A percentile compares a stretch with the other conserved stretches of the same genome.
phyloP scores from a whole-genome alignment of 1,284 basidiomycete species.

The Ustilago hordei region DNA sequence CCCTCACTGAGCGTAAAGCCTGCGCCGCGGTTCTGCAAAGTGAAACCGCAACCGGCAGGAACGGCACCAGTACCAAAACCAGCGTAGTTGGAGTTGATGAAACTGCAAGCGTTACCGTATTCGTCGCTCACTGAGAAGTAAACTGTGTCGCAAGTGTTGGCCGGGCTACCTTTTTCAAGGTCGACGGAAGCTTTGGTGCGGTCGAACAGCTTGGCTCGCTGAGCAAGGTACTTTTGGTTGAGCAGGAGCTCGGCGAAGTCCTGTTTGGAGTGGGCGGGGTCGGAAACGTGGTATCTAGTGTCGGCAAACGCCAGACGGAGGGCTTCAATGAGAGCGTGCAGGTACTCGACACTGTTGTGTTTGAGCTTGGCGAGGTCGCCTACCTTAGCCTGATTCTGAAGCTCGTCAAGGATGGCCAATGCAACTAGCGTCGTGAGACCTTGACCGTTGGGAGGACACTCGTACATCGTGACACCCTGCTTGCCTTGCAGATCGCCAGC shows the following conservation, averaged over 20 bases:
- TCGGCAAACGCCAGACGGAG: constrained; percentile 82
- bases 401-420: constrained; percentile 87
- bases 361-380: constrained; percentile 81
- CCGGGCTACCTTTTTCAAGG: constrained; percentile 81
- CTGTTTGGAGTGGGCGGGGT: constrained; percentile 80
- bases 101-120: constrained; percentile 93
- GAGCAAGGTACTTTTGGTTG: constrained; percentile 80
- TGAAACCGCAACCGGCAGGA: constrained; percentile 93
- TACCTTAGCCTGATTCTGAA: constrained; percentile 80
- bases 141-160: constrained; percentile 88
- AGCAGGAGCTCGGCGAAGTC: constrained; percentile 72
- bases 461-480: constrained; percentile 72
- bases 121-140: constrained; percentile 80
- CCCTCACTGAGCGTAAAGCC: constrained; percentile 83
- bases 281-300: constrained; percentile 86
- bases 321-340: constrained; percentile 87
- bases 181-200: constrained; percentile 76
- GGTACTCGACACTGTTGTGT: constrained; percentile 87
- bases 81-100: constrained; percentile 87
- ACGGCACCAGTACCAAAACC: constrained; percentile 77
- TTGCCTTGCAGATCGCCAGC: constrained; percentile 62
- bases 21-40: constrained; percentile 90
- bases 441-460: constrained; percentile 96
- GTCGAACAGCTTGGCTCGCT: constrained; percentile 84
- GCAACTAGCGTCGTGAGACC: constrained; percentile 93